Base-by-base conservation (phyloP, 2,329 filamentous ascomycete genomes). In the Penicillium brevicompactum region DNA sequence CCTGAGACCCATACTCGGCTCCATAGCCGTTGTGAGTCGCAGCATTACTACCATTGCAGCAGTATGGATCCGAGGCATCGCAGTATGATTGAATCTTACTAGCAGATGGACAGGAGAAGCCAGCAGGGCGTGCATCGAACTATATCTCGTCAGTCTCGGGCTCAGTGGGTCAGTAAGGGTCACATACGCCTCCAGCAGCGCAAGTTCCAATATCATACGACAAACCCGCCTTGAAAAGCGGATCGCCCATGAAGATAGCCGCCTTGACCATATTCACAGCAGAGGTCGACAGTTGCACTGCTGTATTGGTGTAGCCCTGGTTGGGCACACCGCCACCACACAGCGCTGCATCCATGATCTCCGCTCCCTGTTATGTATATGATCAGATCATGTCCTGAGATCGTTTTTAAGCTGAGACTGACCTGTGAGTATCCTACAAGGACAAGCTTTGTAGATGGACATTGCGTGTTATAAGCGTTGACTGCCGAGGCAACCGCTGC, bases 211-310 rank as follows among this genome's bases (percentile, higher is more conserved):
- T 82, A 48, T 86, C 79, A 67, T 85, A 88, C 1, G 84, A 70
- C 22, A 84, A 74, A 2, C 84, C 84, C 5, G 73, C 69, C 7
- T 78, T 74, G 62, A 83, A 82, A 55, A 84, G 78, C 3, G 87
- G 87, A 63, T 86, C 81, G 6, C 86, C 86, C 80, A 87, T 83
- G 67, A 87, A 83, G 61, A 88, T 86, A 13, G 81, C 84, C 0
- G 83, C 86, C 70, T 86, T 86, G 62, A 88, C 81, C 66, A 80
- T 80, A 3, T 71, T 73, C 7, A 85, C 70, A 3, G 83, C 82
- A 5, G 74, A 74, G 4, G 78, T 75, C 8, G 75, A 71, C 40
- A 82, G 70, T 37, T 72, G 70, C 9, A 74, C 69, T 0, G 78
- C 76, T 6, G 80, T 79, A 47, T 76, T 79, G 21, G 71, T 66